Conservation (phyloP, 1,139 yeast species). For the Arxiozyma slooffiae region DNA sequence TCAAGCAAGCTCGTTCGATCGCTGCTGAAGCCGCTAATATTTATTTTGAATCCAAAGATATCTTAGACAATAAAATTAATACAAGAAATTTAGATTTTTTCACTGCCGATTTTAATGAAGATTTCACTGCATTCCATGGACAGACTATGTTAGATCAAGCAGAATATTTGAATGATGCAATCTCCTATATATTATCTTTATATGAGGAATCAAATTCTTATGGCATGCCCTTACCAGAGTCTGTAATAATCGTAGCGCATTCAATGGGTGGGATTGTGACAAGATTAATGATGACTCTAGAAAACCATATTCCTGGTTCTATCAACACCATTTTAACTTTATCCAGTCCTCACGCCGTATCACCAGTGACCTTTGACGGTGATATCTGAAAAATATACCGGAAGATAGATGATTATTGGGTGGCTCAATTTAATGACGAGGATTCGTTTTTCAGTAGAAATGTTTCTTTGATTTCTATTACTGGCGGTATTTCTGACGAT, state of each 20-base stretch:
- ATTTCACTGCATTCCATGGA: conserved; percentile 94
- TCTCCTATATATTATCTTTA: conserved; percentile 59
- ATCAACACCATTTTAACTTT: conserved; percentile 78
- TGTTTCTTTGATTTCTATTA: conserved; percentile 60
- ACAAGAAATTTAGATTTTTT: conserved; percentile 60
- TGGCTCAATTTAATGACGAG: conserved; percentile 40
- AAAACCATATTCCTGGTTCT: conserved; percentile 61
- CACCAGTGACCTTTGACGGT: conserved; percentile 94
- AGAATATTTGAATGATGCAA: conserved; percentile 82
- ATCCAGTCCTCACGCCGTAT: conserved; percentile 86
- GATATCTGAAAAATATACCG: conserved; percentile 69
- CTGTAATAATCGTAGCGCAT: conserved; percentile 79
- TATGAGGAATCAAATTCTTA: conserved; percentile 35
- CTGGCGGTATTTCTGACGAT: conserved; percentile 81
- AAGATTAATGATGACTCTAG: conserved; percentile 66
- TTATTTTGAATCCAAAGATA: conserved; percentile 34
- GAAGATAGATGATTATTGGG: conserved; percentile 74
- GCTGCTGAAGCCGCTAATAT: conserved; percentile 65
- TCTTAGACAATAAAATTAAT: conserved; percentile 26
- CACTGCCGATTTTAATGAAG: conserved; percentile 90
- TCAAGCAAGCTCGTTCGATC: conserved; percentile 80
- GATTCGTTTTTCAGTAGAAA: conserved; percentile 30
- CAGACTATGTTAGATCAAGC: conserved; percentile 89
- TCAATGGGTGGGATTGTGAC: conserved; percentile 97
- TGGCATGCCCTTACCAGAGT: conserved; percentile 38